Base-by-base conservation (phyloP, 257 asterid species). In the Agastache rugosa region DNA sequence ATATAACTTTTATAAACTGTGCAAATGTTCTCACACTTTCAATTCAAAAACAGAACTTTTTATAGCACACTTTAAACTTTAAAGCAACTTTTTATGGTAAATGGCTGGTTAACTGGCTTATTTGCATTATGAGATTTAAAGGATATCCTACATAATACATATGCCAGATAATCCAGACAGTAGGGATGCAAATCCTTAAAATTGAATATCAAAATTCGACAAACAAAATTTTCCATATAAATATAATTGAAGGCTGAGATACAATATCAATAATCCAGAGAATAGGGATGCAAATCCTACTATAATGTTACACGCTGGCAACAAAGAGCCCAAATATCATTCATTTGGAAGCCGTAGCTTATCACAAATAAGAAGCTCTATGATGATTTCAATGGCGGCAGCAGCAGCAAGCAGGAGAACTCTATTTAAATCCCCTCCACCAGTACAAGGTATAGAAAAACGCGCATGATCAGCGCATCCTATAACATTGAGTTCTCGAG, bases 401-500 rank as follows among this genome's bases (percentile, higher is more conserved):
- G n/a, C 54, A 50, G 44, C 63, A 63, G 23, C 8, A 22, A 11
- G n/a, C 29, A 45, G 39, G 17, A 45, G 44, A 41, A 41, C 56
- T 27, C 22, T 3, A 1, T 8, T 19, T 25, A 8, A 34, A 27
- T 20, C 22, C 37, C 0, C 74, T 1, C 74, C 68, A 51, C 42
- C 44, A 7, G 45, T 22, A 48, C 1, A 39, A 51, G 9, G 10
- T 4, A 4, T 17, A 17, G 11, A 19, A 17, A 27, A 6, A 51
- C 4, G 15, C 22, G 7, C 8, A 42, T 2, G 34, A 53, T 83
- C 81, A 83, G 68, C 98, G 89, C 98, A 93, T 93, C 72, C 88
- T 80, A 71, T 88, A 86, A 74, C 29, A 64, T 70, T 89, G 98
- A 35, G 93, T 89, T 85, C 92, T 85, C 35, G 94, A 77, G 50